Conservation (phyloP, 2,329 filamentous ascomycete species). For the Coniella vitis region DNA sequence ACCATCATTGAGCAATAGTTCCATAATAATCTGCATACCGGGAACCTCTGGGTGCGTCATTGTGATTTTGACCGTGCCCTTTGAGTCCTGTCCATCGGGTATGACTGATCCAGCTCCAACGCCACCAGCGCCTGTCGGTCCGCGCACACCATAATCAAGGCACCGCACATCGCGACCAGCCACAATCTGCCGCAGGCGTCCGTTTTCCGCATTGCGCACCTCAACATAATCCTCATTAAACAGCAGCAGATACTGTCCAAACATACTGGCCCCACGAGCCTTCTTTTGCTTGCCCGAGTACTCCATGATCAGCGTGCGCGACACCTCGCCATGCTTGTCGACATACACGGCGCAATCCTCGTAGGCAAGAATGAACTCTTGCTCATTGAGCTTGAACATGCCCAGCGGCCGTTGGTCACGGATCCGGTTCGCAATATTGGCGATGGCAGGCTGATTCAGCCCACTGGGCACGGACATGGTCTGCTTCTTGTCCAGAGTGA, state of each 20-base stretch:
- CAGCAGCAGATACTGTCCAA: conserved; percentile 82
- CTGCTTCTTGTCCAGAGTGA: conserved; percentile 95
- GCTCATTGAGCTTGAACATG: conserved; percentile 92
- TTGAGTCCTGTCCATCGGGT: conserved; percentile 35
- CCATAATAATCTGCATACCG: conserved; percentile 80
- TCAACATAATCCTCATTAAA: conserved; percentile 97
- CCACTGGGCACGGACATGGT: conserved; percentile 84
- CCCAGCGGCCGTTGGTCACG: conserved; percentile 78
- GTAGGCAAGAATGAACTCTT: conserved; percentile 89
- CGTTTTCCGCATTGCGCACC: conserved; percentile 93
- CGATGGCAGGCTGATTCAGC: conserved; percentile 68
- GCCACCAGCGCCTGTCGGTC: conserved; percentile 44
- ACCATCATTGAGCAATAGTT: conserved; percentile 87
- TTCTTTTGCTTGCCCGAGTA: conserved; percentile 83
- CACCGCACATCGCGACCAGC: conserved; percentile 84
- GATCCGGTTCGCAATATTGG: conserved; percentile 78
- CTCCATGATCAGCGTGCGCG: conserved; percentile 91
- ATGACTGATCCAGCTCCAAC: conserved; percentile 15
- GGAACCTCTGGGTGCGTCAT: conserved; percentile 90
- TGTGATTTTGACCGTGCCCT: conserved; percentile 82
- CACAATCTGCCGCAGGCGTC: conserved; percentile 87
- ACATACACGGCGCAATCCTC: conserved; percentile 96
- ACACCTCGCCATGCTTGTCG: conserved; percentile 96
- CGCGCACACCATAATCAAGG: conserved; percentile 74
- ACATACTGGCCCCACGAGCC: conserved; percentile 80